Evolutionary conservation across 176 grass and related monocot genomes (phyloP).

Genomic region (Lolium multiflorum): DNA sequence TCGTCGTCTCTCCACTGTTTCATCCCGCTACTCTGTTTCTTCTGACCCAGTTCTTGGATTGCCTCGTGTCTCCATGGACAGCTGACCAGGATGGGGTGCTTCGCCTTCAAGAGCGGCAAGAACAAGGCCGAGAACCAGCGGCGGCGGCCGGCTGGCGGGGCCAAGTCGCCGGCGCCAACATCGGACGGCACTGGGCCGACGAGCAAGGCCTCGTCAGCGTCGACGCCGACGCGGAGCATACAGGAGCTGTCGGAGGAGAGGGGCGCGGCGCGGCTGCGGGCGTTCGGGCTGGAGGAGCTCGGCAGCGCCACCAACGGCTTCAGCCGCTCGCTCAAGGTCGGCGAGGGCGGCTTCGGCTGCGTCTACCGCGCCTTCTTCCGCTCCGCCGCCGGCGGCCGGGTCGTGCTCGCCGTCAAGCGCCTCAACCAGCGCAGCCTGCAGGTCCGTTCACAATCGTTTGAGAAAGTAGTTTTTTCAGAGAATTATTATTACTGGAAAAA

Average conservation of each 20-base stretch:
- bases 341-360: constrained; percentile 86
- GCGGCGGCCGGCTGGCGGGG: not conserved
- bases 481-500: not conserved
- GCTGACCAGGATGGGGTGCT: constrained; percentile 49
- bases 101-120: constrained; percentile 49
- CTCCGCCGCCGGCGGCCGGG: constrained; percentile 44
- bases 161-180: constrained; percentile 29
- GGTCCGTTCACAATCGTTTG: constrained; percentile 10
- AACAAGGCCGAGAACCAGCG: not conserved
- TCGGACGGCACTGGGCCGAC: constrained; percentile 1
- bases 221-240: constrained; percentile 63
- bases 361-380: constrained; percentile 85
- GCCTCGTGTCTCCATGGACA: not conserved
- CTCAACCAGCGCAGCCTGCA: constrained; percentile 82
- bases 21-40: not conserved
- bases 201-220: constrained; percentile 48
- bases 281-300: constrained; percentile 81
- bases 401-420: constrained; percentile 80
- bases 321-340: constrained; percentile 84
- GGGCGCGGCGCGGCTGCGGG: constrained; percentile 64
- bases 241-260: constrained; percentile 75
- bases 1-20: no score
- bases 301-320: constrained; percentile 69
- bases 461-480: no score
- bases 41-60: not conserved